Evolutionary conservation across 331 rosid genomes (phyloP), one percentile per base, ranked within the genome.

Genomic region (Saraca asoca): DNA sequence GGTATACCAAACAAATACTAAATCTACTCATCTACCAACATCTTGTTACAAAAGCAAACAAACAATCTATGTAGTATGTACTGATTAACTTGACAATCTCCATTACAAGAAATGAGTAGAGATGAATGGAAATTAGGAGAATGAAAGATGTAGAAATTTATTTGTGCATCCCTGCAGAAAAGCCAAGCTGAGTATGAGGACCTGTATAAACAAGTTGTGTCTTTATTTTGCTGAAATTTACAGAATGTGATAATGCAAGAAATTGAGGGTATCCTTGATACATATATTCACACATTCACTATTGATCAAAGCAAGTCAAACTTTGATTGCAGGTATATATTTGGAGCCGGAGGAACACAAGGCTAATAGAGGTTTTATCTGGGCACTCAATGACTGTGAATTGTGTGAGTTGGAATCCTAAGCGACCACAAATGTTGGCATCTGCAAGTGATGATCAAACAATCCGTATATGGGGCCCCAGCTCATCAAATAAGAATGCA

Each of bases 381-480:
- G 95, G 95, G 74, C 97, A 88, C 72, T 75, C 64, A 24, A 63
- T 71, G 75, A 91, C 97, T 29, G 95, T 91, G 78, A 91, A 91
- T 66, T 81, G 87, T 69, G 97, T 91, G 48, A 91, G 97, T 77
- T 91, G 97, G 97, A 91, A 91, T 50, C 91, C 84, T 16, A 75
- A 48, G 68, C 80, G 85, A 69, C 94, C 85, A 49, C 85, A 78
- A 46, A 88, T 91, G 97, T 70, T 91, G 75, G 95, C 94, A 43
- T 91, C 97, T 29, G 95, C 94, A 0, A 91, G 97, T 52, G 97
- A 91, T 31, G 95, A 91, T 71, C 65, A 78, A 19, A 84, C 94
- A 7, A 76, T 91, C 58, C 93, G 91, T 29, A 82, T 91, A 73
- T 91, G 97, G 97, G 94, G 95, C 19, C 80, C 91, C 13, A 62